Conservation (phyloP, 257 asterid genomes). For the Cinchona pubescens region DNA sequence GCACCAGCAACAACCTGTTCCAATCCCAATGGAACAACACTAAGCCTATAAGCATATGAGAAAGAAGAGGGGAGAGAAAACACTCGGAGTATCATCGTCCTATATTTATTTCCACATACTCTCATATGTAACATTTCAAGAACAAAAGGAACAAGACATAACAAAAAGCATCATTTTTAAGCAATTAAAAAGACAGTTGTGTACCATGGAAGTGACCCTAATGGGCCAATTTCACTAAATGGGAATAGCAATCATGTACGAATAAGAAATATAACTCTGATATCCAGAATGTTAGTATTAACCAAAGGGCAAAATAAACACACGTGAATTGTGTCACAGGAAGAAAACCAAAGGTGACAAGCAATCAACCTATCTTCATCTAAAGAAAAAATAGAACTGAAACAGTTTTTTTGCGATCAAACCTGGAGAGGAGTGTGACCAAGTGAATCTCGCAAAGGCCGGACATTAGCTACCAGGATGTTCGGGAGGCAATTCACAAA, state of each 20-base stretch:
- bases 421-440: slow-evolving; percentile 99
- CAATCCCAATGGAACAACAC: slow-evolving; percentile 8
- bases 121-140: background rate
- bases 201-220: background rate
- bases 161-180: background rate
- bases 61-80: background rate
- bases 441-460: slow-evolving; percentile 91
- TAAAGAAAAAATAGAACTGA: background rate
- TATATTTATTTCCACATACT: background rate
- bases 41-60: background rate
- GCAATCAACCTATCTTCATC: background rate
- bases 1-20: slow-evolving; percentile 77
- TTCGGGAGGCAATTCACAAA: slow-evolving; percentile 98
- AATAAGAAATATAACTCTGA: background rate
- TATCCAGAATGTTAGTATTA: background rate
- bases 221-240: too few relatives aligned
- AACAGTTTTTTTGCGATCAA: background rate
- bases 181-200: background rate
- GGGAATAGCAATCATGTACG: too few relatives aligned
- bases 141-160: background rate
- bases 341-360: background rate
- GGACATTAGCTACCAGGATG: slow-evolving; percentile 94
- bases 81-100: background rate
- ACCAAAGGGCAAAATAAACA: background rate
- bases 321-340: background rate